Base-by-base conservation (phyloP, 306 rosid species). In the Pterocarpus macrocarpus region DNA sequence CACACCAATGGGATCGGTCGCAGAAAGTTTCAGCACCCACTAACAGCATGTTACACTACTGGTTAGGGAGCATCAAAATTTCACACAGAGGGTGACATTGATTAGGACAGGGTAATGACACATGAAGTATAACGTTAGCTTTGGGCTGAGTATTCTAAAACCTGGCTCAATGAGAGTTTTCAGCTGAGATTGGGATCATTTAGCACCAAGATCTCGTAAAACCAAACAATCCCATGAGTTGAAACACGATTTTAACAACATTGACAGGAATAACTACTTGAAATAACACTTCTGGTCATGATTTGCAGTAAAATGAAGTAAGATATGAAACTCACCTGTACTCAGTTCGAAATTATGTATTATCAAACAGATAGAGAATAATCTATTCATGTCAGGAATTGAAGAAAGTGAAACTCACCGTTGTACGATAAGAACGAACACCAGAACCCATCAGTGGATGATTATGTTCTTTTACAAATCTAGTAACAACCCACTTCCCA, bases 401-500 rank as follows among this genome's bases (percentile, higher is more conserved):
- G 58, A 65, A 55, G 57, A 71, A 71, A 53, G 57, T 71, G 39
- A 64, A 78, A 78, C 83, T 83, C 41, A 83, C 86, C 75, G 68
- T 35, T 61, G 58, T 55, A 71, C n/a, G 38, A 77, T 56, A 59
- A 58, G 79, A 76, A 71, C 64, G 71, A 13, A 5, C 58, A 38
- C 49, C 64, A 78, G 83, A 64, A 56, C 38, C 76, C 36, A 64
- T 61, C 8, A 83, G 71, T 14, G 79, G 80, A 68, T 83, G 86
- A 73, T 64, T 72, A 61, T 83, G 86, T 47, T 83, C 85, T 77
- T 87, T 87, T 3, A 80, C 81, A 80, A 87, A 73, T 83, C 65
- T 83, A n/a, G 83, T 67, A 62, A 80, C 67, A 66, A 83, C 78
- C 90, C 85, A 84, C 80, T 84, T 84, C 65, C 86, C 85, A 44